These are phyloP conservation scores for Boletus eberwhitei DNA, from an alignment of 768 basidiomycete species.

Conservation along the genomic window DNA sequence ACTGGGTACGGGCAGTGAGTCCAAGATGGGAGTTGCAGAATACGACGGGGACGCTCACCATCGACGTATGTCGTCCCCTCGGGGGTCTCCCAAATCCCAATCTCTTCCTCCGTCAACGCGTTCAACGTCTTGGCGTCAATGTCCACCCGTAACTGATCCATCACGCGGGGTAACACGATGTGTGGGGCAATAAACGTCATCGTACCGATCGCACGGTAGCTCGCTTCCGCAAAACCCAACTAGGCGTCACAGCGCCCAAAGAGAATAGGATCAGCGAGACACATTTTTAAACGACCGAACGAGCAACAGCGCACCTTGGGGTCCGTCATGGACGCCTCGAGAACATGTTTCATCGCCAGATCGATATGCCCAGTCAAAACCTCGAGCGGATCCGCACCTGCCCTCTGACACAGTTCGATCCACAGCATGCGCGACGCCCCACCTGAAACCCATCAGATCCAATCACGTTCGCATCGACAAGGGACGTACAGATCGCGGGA, in stretches of 20 bases:
- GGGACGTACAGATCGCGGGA: constrained; percentile 50
- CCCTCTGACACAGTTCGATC: constrained; percentile 79
- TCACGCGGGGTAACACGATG: constrained; percentile 60
- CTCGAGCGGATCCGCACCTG: constrained; percentile 61
- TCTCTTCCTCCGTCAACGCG: constrained; percentile 64
- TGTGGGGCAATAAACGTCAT: constrained; percentile 78
- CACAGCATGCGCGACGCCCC: constrained; percentile 38
- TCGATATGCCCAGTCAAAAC: constrained; percentile 52
- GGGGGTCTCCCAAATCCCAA: constrained; percentile 84
- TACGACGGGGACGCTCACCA: constrained; percentile 41
- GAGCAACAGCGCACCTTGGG: constrained; percentile 39
- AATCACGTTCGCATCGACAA: neutral
- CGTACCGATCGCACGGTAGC: constrained; percentile 71
- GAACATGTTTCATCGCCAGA: constrained; percentile 45
- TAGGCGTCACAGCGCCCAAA: constrained; percentile 10
- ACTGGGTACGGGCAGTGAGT: constrained; percentile 39
- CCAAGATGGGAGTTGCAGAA: neutral
- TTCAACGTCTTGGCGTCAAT: constrained; percentile 59
- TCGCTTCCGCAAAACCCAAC: constrained; percentile 60
- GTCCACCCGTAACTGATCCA: constrained; percentile 63
- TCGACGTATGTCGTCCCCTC: constrained; percentile 80
- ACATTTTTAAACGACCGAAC: neutral
- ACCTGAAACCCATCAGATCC: constrained; percentile 10
- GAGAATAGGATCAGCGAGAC: neutral
- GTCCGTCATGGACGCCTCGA: constrained; percentile 44